These are phyloP conservation scores for Aquilaria sinensis DNA, from an alignment of 345 rosid genomes.

Conservation along the genomic window DNA sequence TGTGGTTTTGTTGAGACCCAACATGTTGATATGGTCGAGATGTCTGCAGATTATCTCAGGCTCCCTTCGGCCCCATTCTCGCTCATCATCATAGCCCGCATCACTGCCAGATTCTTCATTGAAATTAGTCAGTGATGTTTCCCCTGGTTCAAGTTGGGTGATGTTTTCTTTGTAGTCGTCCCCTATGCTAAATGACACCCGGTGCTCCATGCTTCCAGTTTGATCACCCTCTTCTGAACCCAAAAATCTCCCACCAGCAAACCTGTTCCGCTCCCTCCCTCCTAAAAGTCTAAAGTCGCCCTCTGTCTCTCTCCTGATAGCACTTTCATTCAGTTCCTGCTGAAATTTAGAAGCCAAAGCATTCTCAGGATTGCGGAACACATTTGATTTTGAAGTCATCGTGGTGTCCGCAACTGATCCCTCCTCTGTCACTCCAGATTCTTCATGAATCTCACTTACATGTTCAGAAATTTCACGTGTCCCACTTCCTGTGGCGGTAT, in stretches of 20 bases:
- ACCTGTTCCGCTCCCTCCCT: constrained; percentile 45
- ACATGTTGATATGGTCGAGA: constrained; percentile 65
- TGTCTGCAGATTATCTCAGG: constrained; percentile 71
- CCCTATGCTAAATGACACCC: constrained; percentile 43
- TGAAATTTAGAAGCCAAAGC: constrained; percentile 24
- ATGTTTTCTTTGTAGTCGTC: constrained; percentile 28
- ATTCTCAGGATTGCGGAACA: constrained; percentile 16
- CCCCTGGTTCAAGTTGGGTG: constrained; percentile 44
- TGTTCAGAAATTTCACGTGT: constrained; percentile 21
- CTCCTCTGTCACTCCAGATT: constrained; percentile 17
- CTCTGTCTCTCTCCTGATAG: constrained; percentile 64
- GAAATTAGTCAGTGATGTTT: constrained; percentile 43
- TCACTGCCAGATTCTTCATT: constrained; percentile 48
- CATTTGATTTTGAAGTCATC: constrained; percentile 19
- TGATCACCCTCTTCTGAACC: constrained; percentile 39
- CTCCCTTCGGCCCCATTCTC: constrained; percentile 68
- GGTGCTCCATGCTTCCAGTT: constrained; percentile 32
- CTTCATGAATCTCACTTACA: constrained; percentile 40
- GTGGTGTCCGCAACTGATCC: constrained; percentile 10
- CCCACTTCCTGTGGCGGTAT: constrained; percentile 20
- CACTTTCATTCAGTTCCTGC: constrained; percentile 41
- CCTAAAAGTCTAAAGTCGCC: constrained; percentile 62
- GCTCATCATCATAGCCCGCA: constrained; percentile 48
- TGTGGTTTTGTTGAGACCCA: constrained; percentile 80
- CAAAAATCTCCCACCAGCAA: constrained; percentile 38